Base-by-base conservation (phyloP, 2,329 filamentous ascomycete species). In the Fusarium decemcellulare region DNA sequence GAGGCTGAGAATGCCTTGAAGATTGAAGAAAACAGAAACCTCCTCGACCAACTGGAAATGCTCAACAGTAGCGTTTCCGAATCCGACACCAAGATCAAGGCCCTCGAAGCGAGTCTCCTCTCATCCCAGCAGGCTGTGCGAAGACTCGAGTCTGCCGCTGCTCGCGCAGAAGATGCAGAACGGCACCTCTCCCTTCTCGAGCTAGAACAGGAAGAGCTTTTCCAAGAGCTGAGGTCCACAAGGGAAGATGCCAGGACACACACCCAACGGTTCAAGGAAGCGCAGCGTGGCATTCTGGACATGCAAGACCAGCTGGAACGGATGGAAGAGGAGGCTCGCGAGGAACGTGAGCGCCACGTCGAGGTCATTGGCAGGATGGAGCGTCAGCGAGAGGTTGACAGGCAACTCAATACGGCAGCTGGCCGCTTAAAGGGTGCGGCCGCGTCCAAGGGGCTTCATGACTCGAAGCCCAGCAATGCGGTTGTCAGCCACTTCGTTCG, bases 401-500 rank as follows among this genome's bases (percentile, higher is more conserved):
- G 89, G 73, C 93, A 97, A 76, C 84, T 98, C 44, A 91, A 92
- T 72, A 90, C 90, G 27, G 93, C 94, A 3, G 93, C 93, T 12
- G 92, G 91, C 34, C 88, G 94, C 58, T 85, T 97, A 56, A 96
- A 95, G 80, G 92, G 92, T 10, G 92, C 93, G 12, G 94, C 94
- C 4, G 93, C 92, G 1, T 86, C 87, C 30, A 91, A 90, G 70
- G 89, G 90, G 4, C 81, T 92, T 42, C 86, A 86, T 5, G 85
- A 87, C 5, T 85, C 87, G 32, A 87, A 88, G 70, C 84, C 83
- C 59, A 86, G 88, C 10, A 89, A 85, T 65, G 90, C 85, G 61
- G 93, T 97, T 39, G 93, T 98, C n/a, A 95, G 93, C 18, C 93
- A 97, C 76, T 98, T 99, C 73, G 96, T 99, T 59, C 94, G 95